Evolutionary conservation across 495 filamentous ascomycete species (phyloP).

Genomic region (Articulospora tetracladia): DNA sequence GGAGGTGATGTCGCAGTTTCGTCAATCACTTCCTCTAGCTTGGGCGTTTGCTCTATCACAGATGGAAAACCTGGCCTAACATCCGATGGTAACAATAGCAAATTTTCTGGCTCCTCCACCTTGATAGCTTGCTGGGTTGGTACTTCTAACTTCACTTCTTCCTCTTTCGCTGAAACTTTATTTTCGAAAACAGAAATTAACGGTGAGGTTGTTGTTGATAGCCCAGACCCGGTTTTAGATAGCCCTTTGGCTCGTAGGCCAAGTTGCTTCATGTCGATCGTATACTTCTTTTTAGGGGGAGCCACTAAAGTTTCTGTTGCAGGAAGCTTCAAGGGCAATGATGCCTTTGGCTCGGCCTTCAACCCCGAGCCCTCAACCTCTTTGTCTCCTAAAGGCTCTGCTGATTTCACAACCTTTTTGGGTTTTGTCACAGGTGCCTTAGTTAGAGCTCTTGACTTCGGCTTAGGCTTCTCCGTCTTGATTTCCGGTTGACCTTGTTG

Average conservation of each 20-base stretch:
- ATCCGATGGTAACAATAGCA: too few relatives aligned
- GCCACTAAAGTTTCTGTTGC: not conserved
- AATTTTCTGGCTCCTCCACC: too few relatives aligned
- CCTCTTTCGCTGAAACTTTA: too few relatives aligned
- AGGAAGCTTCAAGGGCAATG: not conserved
- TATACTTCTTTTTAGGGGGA: too few relatives aligned
- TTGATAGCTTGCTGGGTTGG: too few relatives aligned
- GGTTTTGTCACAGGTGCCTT: not conserved
- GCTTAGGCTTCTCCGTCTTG: constrained; percentile 64
- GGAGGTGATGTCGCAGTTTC: too few relatives aligned
- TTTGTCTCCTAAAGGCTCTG: not conserved
- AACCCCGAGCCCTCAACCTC: not conserved
- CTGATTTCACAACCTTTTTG: not conserved
- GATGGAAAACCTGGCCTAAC: too few relatives aligned
- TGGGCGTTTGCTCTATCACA: too few relatives aligned
- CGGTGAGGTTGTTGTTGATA: not conserved
- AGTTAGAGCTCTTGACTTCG: constrained; percentile 47
- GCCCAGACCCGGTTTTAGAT: not conserved
- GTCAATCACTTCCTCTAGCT: too few relatives aligned
- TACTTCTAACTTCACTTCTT: too few relatives aligned
- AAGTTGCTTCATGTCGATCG: not conserved
- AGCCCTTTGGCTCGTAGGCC: not conserved
- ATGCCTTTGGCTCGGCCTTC: not conserved
- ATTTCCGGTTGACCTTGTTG: constrained; percentile 72
- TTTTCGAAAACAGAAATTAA: not conserved